Evolutionary conservation across 306 rosid genomes (phyloP), one percentile per base, ranked within the genome.

Genomic region (Cucurbita argyrosperma): DNA sequence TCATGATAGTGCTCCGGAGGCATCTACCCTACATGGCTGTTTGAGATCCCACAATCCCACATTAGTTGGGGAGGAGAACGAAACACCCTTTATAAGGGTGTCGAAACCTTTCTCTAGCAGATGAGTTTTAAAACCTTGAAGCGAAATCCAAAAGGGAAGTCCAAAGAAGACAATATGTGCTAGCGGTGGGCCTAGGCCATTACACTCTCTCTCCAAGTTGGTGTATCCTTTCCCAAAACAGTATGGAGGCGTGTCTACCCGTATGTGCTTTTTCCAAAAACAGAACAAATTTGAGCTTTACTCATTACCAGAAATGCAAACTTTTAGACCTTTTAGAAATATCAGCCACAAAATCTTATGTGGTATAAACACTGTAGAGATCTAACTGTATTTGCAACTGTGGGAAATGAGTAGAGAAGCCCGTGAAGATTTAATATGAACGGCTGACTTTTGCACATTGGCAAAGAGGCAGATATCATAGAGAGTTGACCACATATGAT

Each of bases 391-490:
- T 66, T 66, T 23, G 73, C 56, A 49, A 47, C 73, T 47, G 30
- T 46, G 11, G 47, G 54, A 68, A 23, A 3, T 66, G 56, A 21
- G 56, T 21, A 57, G 16, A 68, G 45, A 76, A 69, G 35, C 80
- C 77, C 62, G 83, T 71, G 83, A 71, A 78, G 57, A 78, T 5
- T 66, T 53, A 66, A 10, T 66, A 43, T 67, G 72, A 45, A 68
- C 7, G 21, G 73, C 21, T 13, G 42, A 47, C 19, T 68, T 68
- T 67, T 67, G 40, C 6, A 64, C 52, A 67, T 5, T 45, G n/a
- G 40, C 21, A 23, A 23, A 46, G 54, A 10, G 73, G 40, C 73
- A 67, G 46, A 67, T 67, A 19, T 19, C 73, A 66, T 0, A 45
- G n/a, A 43, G 10, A 45, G 55, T 12, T 66, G 71, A 64, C 71